Percentiles rank a stretch among this genome's conserved stretches.
These are phyloP conservation scores for Umbellularia californica DNA, from an alignment of 164 flowering plant species.

Conservation along the genomic window DNA sequence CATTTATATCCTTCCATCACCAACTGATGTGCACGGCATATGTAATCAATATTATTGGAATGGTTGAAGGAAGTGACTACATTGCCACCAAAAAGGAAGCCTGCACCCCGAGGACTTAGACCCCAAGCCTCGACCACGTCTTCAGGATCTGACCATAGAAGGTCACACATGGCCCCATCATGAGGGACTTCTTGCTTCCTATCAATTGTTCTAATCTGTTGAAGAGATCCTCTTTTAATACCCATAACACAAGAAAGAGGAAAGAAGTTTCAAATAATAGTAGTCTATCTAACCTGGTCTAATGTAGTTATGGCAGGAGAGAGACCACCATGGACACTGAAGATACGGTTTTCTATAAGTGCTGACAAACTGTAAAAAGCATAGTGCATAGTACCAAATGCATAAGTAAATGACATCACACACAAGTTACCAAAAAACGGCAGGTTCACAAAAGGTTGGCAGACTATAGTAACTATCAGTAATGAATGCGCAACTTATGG, in stretches of 20 bases:
- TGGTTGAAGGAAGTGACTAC: slow-evolving; percentile 84
- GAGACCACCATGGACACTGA: slow-evolving; percentile 97
- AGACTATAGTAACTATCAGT: no score
- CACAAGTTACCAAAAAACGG: no score
- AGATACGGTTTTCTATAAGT: slow-evolving; percentile 89
- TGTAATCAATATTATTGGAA: slow-evolving; percentile 83
- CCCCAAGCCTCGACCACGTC: slow-evolving; percentile 99
- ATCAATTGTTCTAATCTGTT: slow-evolving; percentile 90
- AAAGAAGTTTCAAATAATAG: background rate
- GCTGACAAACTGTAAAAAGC: slow-evolving; percentile 73
- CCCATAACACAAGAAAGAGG: background rate
- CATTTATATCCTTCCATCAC: slow-evolving; percentile 99
- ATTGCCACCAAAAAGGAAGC: slow-evolving; percentile 91
- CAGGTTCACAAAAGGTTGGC: no score
- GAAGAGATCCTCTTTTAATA: slow-evolving; percentile 9
- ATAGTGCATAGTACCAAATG: background rate
- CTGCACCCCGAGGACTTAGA: slow-evolving; percentile 98
- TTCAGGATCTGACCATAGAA: slow-evolving; percentile 98
- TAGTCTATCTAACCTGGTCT: slow-evolving; percentile 66
- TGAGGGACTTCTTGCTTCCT: slow-evolving; percentile 99
- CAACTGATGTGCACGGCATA: slow-evolving; percentile 97
- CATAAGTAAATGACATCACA: background rate
- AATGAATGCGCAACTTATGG: no score
- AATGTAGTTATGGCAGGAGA: slow-evolving; percentile 90
- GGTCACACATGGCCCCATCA: slow-evolving; percentile 99